Base-by-base conservation (phyloP, 148 eudicot species). In the Vaccinium vitisidaea region DNA sequence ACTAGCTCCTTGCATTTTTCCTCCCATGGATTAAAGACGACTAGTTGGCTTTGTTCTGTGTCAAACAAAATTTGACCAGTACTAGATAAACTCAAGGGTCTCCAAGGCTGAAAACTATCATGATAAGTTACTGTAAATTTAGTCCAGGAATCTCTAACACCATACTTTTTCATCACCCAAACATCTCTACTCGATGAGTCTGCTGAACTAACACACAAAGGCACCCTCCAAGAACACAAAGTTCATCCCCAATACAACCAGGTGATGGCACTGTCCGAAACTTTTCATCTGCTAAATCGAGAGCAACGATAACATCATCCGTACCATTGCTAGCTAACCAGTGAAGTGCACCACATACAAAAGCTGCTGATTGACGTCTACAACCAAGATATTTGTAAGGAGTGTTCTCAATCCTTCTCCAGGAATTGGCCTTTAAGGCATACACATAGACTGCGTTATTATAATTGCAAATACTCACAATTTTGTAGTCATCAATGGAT, bases 81-180 rank as follows among this genome's bases (percentile, higher is more conserved):
- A 58, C 59, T 48, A 12, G 71, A 65, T 65, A 65, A 23, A 48
- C 27, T 19, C 53, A 82, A 25, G n/a, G 36, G 32, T 8, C 48
- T n/a, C 10, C 16, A 46, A 7, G n/a, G 71, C 8, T 46, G 23
- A 59, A 1, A 14, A 55, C 4, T 27, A 46, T 8, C 12, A 67
- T 27, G 0, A 25, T 11, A 23, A 65, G 23, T 46, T 25, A 65
- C 7, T 14, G 56, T 49, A 23, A 27, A 48, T 59, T 65, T 49
- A 0, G 55, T 50, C 84, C 84, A 82, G 4, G 77, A 82, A 65
- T 82, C 59, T 5, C 23, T 46, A 18, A 67, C 76, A 46, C 84
- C 76, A 49, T 82, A 82, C n/a, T 50, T 15, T 69, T 67, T 50
- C 84, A 82, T 82, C 39, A 82, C 23, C 59, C 75, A 82, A n/a